Conservation (phyloP, 192 early-diverging fungal genomes). For the Linnemannia elongata region DNA sequence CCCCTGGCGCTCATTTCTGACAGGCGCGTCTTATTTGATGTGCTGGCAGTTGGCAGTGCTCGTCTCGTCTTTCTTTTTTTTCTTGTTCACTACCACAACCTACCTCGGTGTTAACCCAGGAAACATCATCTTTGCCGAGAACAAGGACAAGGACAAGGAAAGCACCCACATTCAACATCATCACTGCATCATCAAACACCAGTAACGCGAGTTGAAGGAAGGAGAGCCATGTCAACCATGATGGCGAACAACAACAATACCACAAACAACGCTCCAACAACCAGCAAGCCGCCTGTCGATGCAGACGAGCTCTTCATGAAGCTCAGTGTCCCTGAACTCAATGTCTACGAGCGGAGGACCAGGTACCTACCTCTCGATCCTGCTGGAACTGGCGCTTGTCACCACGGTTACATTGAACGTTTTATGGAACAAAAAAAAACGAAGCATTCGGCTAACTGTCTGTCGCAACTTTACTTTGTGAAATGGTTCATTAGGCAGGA, state of each 20-base stretch:
- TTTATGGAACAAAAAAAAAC: background rate
- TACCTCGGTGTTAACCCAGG: background rate
- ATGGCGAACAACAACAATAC: background rate
- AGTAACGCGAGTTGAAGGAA: background rate
- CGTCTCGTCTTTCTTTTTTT: background rate
- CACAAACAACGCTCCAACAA: background rate
- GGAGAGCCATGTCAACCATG: constrained; percentile 14
- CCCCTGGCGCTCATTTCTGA: too few relatives aligned
- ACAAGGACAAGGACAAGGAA: background rate
- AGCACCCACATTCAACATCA: background rate
- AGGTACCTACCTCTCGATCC: constrained; percentile 34
- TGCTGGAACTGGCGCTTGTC: background rate
- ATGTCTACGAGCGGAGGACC: constrained; percentile 59
- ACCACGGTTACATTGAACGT: too few relatives aligned
- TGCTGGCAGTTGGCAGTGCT: too few relatives aligned
- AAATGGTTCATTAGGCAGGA: constrained; percentile 63
- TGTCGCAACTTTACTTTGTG: background rate
- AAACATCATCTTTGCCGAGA: background rate
- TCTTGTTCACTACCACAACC: background rate
- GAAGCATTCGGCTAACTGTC: background rate
- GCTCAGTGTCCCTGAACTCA: constrained; percentile 62
- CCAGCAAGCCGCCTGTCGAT: constrained; percentile 20
- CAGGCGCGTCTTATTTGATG: too few relatives aligned
- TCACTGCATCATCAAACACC: background rate
- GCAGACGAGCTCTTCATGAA: constrained; percentile 60